Evolutionary conservation across 345 rosid species (phyloP).

Genomic region (Iberis pinnata): DNA sequence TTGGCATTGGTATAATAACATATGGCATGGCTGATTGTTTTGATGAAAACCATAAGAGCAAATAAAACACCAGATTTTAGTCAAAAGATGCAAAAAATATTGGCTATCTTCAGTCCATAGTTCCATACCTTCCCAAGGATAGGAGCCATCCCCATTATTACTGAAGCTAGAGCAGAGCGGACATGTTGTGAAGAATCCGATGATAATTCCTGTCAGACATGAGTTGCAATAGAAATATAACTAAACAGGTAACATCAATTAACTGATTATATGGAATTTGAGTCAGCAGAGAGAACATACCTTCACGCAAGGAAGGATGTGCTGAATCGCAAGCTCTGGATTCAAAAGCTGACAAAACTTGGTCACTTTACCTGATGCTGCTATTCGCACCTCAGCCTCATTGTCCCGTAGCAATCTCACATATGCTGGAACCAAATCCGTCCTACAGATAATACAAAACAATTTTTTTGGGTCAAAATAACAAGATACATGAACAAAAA

Average conservation of each 20-base stretch:
- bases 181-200: constrained; percentile 97
- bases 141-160: constrained; percentile 99
- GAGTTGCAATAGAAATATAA: constrained; percentile 33
- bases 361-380: constrained; percentile 97
- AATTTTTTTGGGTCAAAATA: neutral
- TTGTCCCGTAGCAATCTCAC: constrained; percentile 91
- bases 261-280: neutral
- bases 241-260: neutral
- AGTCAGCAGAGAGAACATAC: constrained; percentile 29
- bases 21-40: neutral
- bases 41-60: neutral
- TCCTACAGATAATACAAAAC: constrained; percentile 34
- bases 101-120: constrained; percentile 26
- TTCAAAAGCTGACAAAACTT: constrained; percentile 81
- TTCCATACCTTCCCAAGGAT: constrained; percentile 52
- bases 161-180: constrained; percentile 94
- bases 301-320: constrained; percentile 93
- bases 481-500: neutral
- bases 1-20: neutral
- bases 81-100: neutral
- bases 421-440: constrained; percentile 91
- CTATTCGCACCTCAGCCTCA: constrained; percentile 99
- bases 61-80: neutral
- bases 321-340: constrained; percentile 80
- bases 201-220: constrained; percentile 69